Evolutionary conservation across 495 filamentous ascomycete species (phyloP), one percentile per base, ranked within the genome.

Genomic region (Podospora conica): DNA sequence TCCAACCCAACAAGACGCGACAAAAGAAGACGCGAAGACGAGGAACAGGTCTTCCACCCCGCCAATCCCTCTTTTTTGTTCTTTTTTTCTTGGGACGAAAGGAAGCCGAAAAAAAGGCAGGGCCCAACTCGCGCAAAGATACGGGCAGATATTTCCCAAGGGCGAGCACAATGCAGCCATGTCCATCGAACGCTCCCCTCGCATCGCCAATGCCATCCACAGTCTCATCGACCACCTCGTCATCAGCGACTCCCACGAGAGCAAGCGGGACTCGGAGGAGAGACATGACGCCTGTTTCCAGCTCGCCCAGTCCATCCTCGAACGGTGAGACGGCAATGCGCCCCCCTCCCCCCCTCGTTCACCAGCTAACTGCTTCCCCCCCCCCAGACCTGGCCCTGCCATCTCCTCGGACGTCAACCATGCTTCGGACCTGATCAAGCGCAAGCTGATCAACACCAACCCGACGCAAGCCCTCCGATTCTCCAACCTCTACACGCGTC

Each of bases 371-470:
- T 31, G 60, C 29, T 25, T 25, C 55, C n/a, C 22, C 15, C 2
- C 40, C 23, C 23, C 11, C 63, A 75, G 75, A 27, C 71, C 70
- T 27, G 61, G 63, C 63, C 73, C 80, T 31, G 71, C 73, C 58
- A 70, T 79, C 54, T 71, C 78, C 15, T 76, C 85, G 55, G 88
- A 93, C 74, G 87, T 96, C 56, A 93, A 97, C 76, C 92, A 97
- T 82, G 91, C 92, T 58, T 87, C 90, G 22, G 93, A 97, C 77
- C 76, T 96, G 72, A 97, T 98, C 77, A 93, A 93, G 79, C 87
- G 90, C 73, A 90, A 89, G 75, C 79, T 98, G 60, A 83, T 96
- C 66, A 90, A 91, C 69, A 81, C 82, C 31, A 88, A 88, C 58
- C 90, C 94, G 1, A 93, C 90, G 67, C 91, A 93, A 73, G 92